phyloP scores from a whole-genome alignment of 371 early-diverging fungal genomes.

The Lichtheimia ramosa region DNA sequence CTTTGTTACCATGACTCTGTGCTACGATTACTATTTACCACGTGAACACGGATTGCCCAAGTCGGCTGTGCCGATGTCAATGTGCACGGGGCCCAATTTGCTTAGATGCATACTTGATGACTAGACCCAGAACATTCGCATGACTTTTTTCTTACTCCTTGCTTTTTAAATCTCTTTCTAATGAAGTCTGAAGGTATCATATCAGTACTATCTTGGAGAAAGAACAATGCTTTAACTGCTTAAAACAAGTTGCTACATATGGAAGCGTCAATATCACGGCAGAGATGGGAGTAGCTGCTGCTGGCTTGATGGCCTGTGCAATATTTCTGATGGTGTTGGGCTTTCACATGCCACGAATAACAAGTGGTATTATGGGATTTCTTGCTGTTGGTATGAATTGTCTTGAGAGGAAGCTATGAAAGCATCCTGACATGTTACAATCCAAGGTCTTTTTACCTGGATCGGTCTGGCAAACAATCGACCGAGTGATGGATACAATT shows the following conservation, averaged over 20 bases:
- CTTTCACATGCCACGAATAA: constrained; percentile 24
- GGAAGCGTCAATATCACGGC: constrained; percentile 18
- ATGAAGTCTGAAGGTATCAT: no score
- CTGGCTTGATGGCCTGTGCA: constrained; percentile 27
- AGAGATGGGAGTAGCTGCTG: constrained; percentile 26
- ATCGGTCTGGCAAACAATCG: constrained; percentile 12
- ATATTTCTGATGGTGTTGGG: constrained; percentile 30
- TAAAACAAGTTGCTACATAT: constrained; percentile 1
- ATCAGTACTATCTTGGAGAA: no score
- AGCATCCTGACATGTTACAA: neutral
- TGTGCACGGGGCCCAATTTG: neutral
- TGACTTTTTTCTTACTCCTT: no score
- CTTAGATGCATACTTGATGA: no score
- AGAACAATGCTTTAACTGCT: neutral
- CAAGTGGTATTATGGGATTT: constrained; percentile 29
- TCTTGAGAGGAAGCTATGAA: neutral
- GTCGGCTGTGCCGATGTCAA: constrained; percentile 1
- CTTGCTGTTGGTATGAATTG: constrained; percentile 27
- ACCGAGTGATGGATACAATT: constrained; percentile 17
- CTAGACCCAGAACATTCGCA: no score
- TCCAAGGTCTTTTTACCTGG: constrained; percentile 17
- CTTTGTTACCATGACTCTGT: no score
- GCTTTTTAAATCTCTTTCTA: no score
- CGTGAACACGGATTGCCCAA: neutral
- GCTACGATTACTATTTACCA: neutral